phyloP scores from a whole-genome alignment of 2,329 filamentous ascomycete genomes.

The Akanthomyces dipterigenus region DNA sequence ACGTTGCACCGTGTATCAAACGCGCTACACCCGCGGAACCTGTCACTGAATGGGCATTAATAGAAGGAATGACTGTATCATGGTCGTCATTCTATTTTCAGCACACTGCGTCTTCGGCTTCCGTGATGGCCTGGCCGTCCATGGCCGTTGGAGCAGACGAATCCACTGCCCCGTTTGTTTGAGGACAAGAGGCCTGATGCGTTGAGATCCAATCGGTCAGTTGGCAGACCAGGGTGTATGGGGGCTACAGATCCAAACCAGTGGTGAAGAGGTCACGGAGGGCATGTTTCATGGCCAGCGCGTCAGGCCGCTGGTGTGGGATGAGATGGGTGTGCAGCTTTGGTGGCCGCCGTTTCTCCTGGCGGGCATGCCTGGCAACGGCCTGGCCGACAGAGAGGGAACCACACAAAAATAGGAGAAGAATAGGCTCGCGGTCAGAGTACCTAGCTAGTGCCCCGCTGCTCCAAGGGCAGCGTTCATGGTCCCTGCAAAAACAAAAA shows the following conservation, averaged over 20 bases:
- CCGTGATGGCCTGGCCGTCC: not conserved
- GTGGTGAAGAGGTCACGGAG: constrained; percentile 5
- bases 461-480: not conserved
- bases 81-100: constrained; percentile 2
- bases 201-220: constrained; percentile 1
- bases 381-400: not conserved
- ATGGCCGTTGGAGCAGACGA: not conserved
- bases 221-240: not conserved
- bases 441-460: not conserved
- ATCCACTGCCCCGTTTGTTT: not conserved
- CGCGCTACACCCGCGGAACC: not conserved
- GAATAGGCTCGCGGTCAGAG: too few relatives aligned
- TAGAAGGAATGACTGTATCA: not conserved
- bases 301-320: constrained; percentile 16
- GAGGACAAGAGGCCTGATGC: not conserved
- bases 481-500: not conserved
- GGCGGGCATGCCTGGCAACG: not conserved
- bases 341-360: not conserved
- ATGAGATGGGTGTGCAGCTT: not conserved
- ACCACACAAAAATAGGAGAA: not conserved
- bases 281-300: constrained; percentile 21
- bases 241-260: not conserved
- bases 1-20: not conserved
- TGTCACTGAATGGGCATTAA: not conserved
- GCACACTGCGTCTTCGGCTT: not conserved